phyloP scores from a whole-genome alignment of 495 filamentous ascomycete genomes.

The Talaromyces ruber region DNA sequence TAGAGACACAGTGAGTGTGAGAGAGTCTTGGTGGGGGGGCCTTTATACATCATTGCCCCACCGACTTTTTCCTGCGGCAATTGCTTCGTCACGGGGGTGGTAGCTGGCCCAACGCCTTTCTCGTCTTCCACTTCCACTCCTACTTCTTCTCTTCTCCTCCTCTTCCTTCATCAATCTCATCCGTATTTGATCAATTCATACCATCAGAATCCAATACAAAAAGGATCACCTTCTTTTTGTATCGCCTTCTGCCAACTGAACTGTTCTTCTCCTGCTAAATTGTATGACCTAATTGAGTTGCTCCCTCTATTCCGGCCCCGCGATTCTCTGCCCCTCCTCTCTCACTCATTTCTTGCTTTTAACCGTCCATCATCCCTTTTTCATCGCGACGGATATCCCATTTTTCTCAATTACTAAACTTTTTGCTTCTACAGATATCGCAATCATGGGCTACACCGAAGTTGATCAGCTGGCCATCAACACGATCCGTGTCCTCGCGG shows the following conservation, averaged over 20 bases:
- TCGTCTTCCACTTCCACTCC: background rate
- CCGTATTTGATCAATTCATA: background rate
- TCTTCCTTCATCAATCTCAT: slow-evolving; percentile 1
- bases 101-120: background rate
- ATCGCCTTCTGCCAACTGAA: slow-evolving; percentile 4
- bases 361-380: background rate
- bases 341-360: background rate
- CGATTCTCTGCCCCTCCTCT: background rate
- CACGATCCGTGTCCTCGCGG: slow-evolving; percentile 92
- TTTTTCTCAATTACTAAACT: background rate
- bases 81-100: background rate
- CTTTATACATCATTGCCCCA: background rate
- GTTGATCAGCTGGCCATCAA: slow-evolving; percentile 86
- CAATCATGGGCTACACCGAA: slow-evolving; percentile 84
- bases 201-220: slow-evolving; percentile 1
- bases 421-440: slow-evolving; percentile 21
- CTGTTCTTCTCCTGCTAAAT: background rate
- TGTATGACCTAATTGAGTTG: background rate
- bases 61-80: background rate
- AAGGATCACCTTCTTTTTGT: background rate
- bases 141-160: slow-evolving; percentile 2
- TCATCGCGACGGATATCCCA: background rate
- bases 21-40: too few relatives aligned
- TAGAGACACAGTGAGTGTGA: too few relatives aligned
- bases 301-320: background rate